Base-by-base conservation (phyloP, 2,329 filamentous ascomycete genomes). In the Berkeleyomyces rouxiae region DNA sequence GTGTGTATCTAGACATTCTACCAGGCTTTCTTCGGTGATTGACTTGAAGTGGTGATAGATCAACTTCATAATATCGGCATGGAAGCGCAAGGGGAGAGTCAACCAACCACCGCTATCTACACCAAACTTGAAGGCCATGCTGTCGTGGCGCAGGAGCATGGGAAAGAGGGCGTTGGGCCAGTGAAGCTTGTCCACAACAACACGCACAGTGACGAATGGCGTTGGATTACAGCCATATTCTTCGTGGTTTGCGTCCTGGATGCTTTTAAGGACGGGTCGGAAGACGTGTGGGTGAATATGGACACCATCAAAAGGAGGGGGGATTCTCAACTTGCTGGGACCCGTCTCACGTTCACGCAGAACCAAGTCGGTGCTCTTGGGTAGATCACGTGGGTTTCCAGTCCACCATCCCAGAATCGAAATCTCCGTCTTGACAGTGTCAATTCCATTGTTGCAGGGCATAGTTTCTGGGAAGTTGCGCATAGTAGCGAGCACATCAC, bases 31-130 rank as follows among this genome's bases (percentile, higher is more conserved):
- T 37, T 55, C 51, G 1, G 53, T 47, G 7, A 64, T 31, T 39
- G 31, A n/a, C 42, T 62, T 62, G 23, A 61, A 64, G 7, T 53
- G 31, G 43, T 64, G 60, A 33, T 59, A 62, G 7, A 62, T 46
- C 16, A 61, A 37, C 9, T 44, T 58, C 42, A 65, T 58, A 10
- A 60, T 43, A 11, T 62, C 61, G 5, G 61, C 23, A 37, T 65
- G 47, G 13, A 60, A 44, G 1, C 61, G 61, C 37, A 40, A 33
- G 3, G 61, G 64, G 6, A 65, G 42, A 16, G 49, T 53, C 11
- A 65, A 33, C 61, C 64, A 65, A 7, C 61, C 61, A 9, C 46
- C 58, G 0, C 9, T 7, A 10, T 43, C 59, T 33, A 57, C 31
- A 31, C 42, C 43, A 31, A 42, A 58, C 42, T 58, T 53, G 11